Evolutionary conservation across 2,329 filamentous ascomycete genomes (phyloP), one percentile per base, ranked within the genome.

Genomic region (Hymenoscyphus albidus): DNA sequence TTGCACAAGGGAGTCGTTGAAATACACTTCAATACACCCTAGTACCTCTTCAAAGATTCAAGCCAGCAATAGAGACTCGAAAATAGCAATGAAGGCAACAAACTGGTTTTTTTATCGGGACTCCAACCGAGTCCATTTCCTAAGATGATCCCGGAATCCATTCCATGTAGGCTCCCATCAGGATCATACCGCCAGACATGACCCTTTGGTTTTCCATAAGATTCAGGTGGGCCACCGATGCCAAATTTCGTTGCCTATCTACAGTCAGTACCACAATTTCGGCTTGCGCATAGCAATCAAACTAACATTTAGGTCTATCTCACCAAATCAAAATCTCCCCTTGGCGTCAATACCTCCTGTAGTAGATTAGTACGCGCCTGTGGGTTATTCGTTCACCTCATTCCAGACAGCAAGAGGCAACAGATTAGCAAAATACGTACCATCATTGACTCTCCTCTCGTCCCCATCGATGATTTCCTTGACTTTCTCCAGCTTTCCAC

Each of bases 71-170:
- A 2, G 2, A 22, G 3, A 10, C 39, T n/a, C 3, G 16, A 13
- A 27, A 39, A 14, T 31, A 4, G 16, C 16, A 54, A 40, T 40
- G 16, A 5, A 13, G 6, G 18, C 39, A 54, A 59, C 69, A 63
- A 65, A 76, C 74, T 75, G 0, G 70, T 76, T 64, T 71, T 73
- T 58, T 74, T 75, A 64, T 76, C 75, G 14, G 74, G 74, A 69
- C 74, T 76, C 75, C 75, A 76, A 10, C 68, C 74, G 27, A 76
- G 62, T 13, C 75, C 75, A 68, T 76, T 76, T 7, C 75, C 74
- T 67, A 74, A 76, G 31, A 75, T 64, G 48, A 76, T 67, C 0
- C 75, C 74, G 5, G 67, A 69, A 22, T 71, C 67, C 74, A 76
- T 76, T 62, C 72, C 58, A 68, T 74, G 72, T 54, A 76, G 58